These are phyloP conservation scores for Ophiorrhiza pumila DNA, from an alignment of 257 asterid genomes.

Conservation along the genomic window DNA sequence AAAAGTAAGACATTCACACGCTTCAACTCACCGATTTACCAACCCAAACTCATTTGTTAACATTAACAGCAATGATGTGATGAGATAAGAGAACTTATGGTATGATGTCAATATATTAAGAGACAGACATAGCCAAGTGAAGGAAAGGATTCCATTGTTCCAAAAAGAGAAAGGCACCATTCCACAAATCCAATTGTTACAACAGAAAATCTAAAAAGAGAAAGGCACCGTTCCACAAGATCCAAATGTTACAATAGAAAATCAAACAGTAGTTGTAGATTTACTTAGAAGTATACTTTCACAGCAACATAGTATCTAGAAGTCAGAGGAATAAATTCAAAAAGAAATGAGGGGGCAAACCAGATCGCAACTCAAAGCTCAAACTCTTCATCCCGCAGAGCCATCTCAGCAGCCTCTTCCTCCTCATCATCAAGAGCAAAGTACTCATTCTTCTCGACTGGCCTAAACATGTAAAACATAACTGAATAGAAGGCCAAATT, in stretches of 20 bases:
- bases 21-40: too few species aligned
- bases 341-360: conserved; percentile 33
- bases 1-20: background rate
- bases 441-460: conserved; percentile 81
- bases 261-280: conserved; percentile 4
- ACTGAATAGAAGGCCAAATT: conserved; percentile 72
- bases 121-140: background rate
- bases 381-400: conserved; percentile 85
- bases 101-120: background rate
- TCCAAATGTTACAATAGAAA: conserved; percentile 16
- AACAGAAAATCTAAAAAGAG: conserved; percentile 7
- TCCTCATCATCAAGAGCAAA: conserved; percentile 87
- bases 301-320: conserved; percentile 28
- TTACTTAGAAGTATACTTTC: conserved; percentile 13
- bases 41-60: background rate
- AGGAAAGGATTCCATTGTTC: background rate
- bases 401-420: conserved; percentile 88
- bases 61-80: background rate
- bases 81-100: background rate
- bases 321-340: conserved; percentile 23
- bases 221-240: conserved; percentile 4
- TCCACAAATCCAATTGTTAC: conserved; percentile 15
- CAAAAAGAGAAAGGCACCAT: background rate
- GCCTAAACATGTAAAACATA: conserved; percentile 98
- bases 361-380: conserved; percentile 61